Evolutionary conservation across 495 filamentous ascomycete species (phyloP), one percentile per base, ranked within the genome.

Genomic region (Corynascus novoguineensis): DNA sequence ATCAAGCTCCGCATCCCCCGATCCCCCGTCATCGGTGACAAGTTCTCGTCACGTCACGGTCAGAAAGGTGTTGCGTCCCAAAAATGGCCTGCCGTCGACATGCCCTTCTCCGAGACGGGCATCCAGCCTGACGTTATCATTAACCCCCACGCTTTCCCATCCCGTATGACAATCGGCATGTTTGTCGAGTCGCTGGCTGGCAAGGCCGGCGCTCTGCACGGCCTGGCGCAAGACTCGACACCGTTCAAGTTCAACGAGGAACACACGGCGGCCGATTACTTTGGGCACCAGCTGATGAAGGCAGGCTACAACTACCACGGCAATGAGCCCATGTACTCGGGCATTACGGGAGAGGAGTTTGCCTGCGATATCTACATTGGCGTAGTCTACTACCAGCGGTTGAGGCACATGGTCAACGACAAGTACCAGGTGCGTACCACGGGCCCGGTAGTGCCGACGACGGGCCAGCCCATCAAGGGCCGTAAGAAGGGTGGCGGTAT

Each of bases 81-180:
- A 70, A 92, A 96, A 66, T 97, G 92, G 90, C 93, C 93, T 8
- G 77, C 85, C 1, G 74, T 87, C 51, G 91, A 98, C 71, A 96
- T 98, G 91, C 93, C 93, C 8, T 98, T 98, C 75, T 90, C 90
- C 22, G 93, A 98, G 75, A 89, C 88, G 42, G 93, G 93, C 56
- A 97, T 98, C 66, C 89, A 96, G 67, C 93, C 93, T 4, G 93
- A 98, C 71, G 78, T 96, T 64, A 98, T 98, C 68, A 98, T 98
- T 77, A 98, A 98, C 73, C 93, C 93, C 57, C 93, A 98, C 81
- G 93, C 93, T 71, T 98, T 98, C 81, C 93, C 93, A n/a, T 97
- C 93, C 54, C 92, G 93, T 72, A 98, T 98, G 93, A 98, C 93
- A 24, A 98, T 98, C 69, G 93, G 93, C 69, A 97, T 97, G 87